These are phyloP conservation scores for Agrocybe chaxingu DNA, from an alignment of 768 basidiomycete genomes.

Conservation along the genomic window DNA sequence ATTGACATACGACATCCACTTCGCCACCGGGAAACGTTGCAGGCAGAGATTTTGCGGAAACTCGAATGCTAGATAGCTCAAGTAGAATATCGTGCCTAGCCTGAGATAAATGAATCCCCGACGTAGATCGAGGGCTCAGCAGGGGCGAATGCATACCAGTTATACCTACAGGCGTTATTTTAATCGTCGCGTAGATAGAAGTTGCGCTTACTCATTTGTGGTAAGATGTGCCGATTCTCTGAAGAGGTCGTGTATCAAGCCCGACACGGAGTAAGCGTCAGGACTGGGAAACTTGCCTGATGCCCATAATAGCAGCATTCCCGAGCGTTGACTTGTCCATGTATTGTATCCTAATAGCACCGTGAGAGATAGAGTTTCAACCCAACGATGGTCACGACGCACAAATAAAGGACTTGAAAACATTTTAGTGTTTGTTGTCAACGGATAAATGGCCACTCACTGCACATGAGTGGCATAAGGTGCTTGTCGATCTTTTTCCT, in stretches of 20 bases:
- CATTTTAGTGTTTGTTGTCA: not conserved
- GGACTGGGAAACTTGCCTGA: conserved; percentile 37
- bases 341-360: conserved; percentile 55
- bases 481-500: conserved; percentile 65
- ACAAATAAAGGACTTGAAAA: conserved; percentile 54
- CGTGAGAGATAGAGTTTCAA: not conserved
- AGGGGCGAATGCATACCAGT: conserved; percentile 41
- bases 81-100: conserved; percentile 75
- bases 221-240: conserved; percentile 61
- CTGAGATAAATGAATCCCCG: conserved; percentile 25
- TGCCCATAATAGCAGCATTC: conserved; percentile 66
- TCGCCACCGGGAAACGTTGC: conserved; percentile 72
- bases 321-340: conserved; percentile 78
- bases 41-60: conserved; percentile 73
- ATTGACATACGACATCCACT: conserved; percentile 67
- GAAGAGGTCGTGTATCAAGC: not conserved
- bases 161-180: conserved; percentile 43
- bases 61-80: conserved; percentile 68
- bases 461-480: conserved; percentile 69
- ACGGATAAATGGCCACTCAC: conserved; percentile 31
- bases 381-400: conserved; percentile 2
- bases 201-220: conserved; percentile 52
- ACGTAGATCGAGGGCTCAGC: too few species aligned
- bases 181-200: not conserved
- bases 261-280: not conserved